phyloP scores from a whole-genome alignment of 164 flowering plant genomes.

The Cinnamomum chago region DNA sequence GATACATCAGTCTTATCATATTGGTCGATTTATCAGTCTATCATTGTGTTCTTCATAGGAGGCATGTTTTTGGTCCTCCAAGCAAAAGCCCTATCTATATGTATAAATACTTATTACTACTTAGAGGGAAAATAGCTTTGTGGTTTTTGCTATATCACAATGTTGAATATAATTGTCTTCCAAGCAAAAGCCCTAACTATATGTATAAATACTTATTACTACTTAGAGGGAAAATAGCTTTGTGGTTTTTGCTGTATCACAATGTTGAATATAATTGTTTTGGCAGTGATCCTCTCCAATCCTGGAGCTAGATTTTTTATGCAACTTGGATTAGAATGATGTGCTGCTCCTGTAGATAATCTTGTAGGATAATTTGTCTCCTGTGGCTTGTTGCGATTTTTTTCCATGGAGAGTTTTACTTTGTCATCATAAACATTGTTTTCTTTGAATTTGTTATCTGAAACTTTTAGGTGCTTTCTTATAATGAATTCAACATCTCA shows the following conservation, averaged over 20 bases:
- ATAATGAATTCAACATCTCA: slow-evolving; percentile 20
- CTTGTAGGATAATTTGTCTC: slow-evolving; percentile 1
- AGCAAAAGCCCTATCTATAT: no score
- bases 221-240: neutral
- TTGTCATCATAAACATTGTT: neutral
- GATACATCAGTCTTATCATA: no score
- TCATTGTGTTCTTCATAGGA: no score
- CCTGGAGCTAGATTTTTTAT: neutral
- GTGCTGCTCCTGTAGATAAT: neutral
- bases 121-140: neutral
- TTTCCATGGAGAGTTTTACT: neutral
- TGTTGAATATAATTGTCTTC: neutral
- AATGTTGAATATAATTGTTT: neutral
- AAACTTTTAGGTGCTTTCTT: slow-evolving; percentile 3
- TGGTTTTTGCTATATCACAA: neutral
- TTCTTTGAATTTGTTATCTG: neutral
- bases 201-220: no score
- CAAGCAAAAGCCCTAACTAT: no score
- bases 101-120: no score
- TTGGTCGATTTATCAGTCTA: no score
- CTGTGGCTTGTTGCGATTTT: neutral
- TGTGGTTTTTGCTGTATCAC: neutral
- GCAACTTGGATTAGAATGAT: neutral
- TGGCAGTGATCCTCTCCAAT: neutral
- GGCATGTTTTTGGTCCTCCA: no score